These are phyloP conservation scores for Pythium aquatile DNA, from an alignment of 352 stramenopile genomes.

Conservation along the genomic window DNA sequence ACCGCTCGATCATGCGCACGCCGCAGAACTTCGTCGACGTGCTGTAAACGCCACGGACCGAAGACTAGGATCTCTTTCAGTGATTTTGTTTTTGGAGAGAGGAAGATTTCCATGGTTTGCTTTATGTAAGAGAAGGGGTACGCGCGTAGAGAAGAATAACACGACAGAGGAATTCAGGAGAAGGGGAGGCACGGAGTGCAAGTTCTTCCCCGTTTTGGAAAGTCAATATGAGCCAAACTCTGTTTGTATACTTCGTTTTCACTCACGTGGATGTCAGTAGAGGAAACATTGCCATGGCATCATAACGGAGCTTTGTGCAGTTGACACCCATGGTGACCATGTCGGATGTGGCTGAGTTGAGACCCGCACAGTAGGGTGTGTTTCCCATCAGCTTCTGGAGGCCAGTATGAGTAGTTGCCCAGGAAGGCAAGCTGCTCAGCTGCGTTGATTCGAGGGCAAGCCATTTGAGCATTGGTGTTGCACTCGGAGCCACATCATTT, in stretches of 20 bases:
- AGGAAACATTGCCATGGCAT: not conserved
- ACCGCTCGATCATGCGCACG: conserved; percentile 12
- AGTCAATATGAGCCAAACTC: not conserved
- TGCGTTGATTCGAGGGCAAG: conserved; percentile 11
- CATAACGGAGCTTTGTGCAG: conserved; percentile 3
- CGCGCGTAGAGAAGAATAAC: not conserved
- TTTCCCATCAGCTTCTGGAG: conserved; percentile 5
- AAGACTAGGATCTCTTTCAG: not conserved
- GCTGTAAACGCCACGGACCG: conserved; percentile 5
- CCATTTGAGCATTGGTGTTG: not conserved
- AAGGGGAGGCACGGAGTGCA: not conserved
- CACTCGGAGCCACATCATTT: not conserved
- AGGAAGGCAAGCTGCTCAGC: conserved; percentile 5
- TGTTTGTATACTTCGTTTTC: not conserved
- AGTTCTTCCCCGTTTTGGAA: not conserved
- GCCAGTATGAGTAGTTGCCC: not conserved
- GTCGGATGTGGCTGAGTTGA: conserved; percentile 8
- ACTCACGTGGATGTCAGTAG: not conserved
- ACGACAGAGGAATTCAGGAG: not conserved
- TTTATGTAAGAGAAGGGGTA: not conserved
- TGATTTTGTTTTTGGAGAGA: not conserved
- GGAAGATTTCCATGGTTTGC: not conserved
- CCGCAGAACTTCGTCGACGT: conserved; percentile 16
- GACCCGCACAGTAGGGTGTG: conserved; percentile 17
- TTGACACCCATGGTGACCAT: not conserved